phyloP scores from a whole-genome alignment of 2,329 filamentous ascomycete genomes.

The Botrytis squamosa region DNA sequence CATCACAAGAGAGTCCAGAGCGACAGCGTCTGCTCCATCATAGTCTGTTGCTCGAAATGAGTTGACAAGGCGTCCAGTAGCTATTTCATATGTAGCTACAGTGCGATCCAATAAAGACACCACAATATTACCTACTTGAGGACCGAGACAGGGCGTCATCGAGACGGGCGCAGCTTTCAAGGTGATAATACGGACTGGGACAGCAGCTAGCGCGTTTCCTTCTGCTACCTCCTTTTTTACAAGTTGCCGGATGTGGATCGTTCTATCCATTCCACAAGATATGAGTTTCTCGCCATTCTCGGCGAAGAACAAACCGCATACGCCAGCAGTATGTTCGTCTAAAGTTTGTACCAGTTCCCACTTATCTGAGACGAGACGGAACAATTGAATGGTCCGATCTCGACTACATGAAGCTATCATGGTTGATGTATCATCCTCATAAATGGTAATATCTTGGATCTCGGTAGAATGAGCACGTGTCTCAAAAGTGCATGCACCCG shows the following conservation, averaged over 20 bases:
- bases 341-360: conserved; percentile 87
- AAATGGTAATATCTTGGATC: conserved; percentile 76
- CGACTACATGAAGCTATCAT: conserved; percentile 81
- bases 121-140: conserved; percentile 49
- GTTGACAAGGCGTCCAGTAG: conserved; percentile 65
- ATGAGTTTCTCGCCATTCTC: conserved; percentile 66
- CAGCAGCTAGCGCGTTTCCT: conserved; percentile 67
- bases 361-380: conserved; percentile 55
- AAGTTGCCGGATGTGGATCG: conserved; percentile 77
- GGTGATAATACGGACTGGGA: conserved; percentile 73
- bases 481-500: conserved; percentile 62
- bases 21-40: conserved; percentile 75
- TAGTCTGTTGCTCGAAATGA: conserved; percentile 83
- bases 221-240: conserved; percentile 64
- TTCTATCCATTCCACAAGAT: conserved; percentile 86
- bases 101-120: conserved; percentile 62
- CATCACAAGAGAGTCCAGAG: conserved; percentile 74
- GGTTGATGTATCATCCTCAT: conserved; percentile 58
- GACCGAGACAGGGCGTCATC: conserved; percentile 69
- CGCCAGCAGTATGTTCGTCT: conserved; percentile 84
- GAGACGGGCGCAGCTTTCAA: conserved; percentile 85
- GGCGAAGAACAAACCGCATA: conserved; percentile 74
- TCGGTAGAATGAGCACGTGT: conserved; percentile 85
- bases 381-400: conserved; percentile 93
- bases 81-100: conserved; percentile 60